Evolutionary conservation across 2,329 filamentous ascomycete species (phyloP), one percentile per base, ranked within the genome.

Genomic region (Colletotrichum cereale): DNA sequence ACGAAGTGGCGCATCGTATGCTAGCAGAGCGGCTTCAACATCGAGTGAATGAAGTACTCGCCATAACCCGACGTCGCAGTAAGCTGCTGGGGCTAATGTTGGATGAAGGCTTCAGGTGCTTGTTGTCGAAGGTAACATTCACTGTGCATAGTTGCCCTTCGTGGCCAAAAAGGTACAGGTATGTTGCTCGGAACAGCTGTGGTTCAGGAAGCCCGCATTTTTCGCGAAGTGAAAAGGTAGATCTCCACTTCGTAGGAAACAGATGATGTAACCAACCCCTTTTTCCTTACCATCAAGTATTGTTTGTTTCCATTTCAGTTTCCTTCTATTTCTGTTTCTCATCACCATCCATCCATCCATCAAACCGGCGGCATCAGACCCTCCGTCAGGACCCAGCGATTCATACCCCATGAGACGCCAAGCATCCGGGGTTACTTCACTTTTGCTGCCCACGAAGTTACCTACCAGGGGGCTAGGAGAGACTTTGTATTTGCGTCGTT

Each of bases 361-460:
- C 21, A 21, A 38, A 34, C 14, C 18, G 18, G 8, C 29, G n/a
- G 31, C 26, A 14, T 21, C 8, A 18, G 57, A 57, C 48, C 52
- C 52, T 47, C 42, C 38, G 53, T 58, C 53, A 63, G 48, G 50
- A 62, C 48, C 52, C 44, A 21, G 34, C 38, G 40, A 57, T 50
- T 71, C 64, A 63, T 24, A 62, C 53, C 47, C 52, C 65, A 58
- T 63, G 65, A 71, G 58, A 64, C 58, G 68, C 68, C 58, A 71
- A 71, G 65, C 42, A 50, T 63, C 14, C 38, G 47, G 47, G 55
- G 38, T 47, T 64, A 21, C 60, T 34, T 63, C 34, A 26, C n/a
- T 50, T 29, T 38, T 18, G 42, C 21, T 34, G 40, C 63, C 66
- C 48, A 63, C 40, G 21, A 52, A 56, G 26, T 62, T 18, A 26